Evolutionary conservation across 345 rosid species (phyloP).

Genomic region (Linum usitatissimum): DNA sequence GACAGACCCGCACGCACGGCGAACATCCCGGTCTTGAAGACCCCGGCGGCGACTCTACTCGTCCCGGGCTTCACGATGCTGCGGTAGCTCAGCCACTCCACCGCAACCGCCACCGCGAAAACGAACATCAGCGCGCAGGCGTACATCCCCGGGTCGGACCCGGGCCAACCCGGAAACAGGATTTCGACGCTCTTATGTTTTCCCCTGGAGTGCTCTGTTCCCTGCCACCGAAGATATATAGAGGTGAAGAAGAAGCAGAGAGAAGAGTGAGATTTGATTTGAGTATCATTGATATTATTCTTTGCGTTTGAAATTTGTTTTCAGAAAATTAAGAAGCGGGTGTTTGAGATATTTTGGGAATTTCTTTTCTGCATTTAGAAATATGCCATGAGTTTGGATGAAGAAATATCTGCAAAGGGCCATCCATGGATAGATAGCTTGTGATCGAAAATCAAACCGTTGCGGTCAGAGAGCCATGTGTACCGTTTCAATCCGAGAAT

Average conservation of each 20-base stretch:
- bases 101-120: conserved; percentile 42
- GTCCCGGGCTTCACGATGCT: conserved; percentile 39
- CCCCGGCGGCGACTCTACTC: conserved; percentile 36
- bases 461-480: no score
- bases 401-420: neutral
- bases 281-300: neutral
- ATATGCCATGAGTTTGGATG: conserved; percentile 13
- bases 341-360: neutral
- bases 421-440: no score
- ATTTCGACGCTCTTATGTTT: conserved; percentile 18
- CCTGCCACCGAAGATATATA: neutral
- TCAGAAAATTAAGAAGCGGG: neutral
- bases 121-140: conserved; percentile 52
- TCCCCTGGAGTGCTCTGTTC: neutral
- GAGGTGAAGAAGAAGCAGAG: neutral
- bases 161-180: conserved; percentile 79
- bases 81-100: conserved; percentile 42
- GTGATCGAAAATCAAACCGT: no score
- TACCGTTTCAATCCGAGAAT: no score
- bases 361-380: neutral
- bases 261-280: neutral
- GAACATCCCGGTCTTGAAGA: conserved; percentile 43
- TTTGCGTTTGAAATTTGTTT: neutral
- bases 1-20: conserved; percentile 40
- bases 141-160: conserved; percentile 47